Evolutionary conservation across 371 early-diverging fungal genomes (phyloP), one percentile per base, ranked within the genome.

Genomic region (Lichtheimia hyalospora): DNA sequence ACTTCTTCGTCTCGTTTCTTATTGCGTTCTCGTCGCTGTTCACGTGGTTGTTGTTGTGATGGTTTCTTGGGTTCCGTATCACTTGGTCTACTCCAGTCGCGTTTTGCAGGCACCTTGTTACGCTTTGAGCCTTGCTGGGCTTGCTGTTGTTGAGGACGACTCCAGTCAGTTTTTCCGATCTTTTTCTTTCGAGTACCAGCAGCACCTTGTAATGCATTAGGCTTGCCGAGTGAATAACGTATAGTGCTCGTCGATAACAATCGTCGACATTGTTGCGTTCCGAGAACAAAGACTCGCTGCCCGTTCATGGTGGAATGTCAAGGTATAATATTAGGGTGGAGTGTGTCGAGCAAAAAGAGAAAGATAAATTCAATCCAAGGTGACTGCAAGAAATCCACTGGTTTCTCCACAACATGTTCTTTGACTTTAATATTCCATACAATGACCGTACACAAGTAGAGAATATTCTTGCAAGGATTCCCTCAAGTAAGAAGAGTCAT

Each of bases 391-490:
- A 46, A 7, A 46, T 21, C 46, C 21, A 46, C 49, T 57, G n/a
- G 16, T 20, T 34, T 43, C 13, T 43, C 24, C 3, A 25, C 21
- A n/a, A 20, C 41, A 86, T 88, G 87, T 83, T 79, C 63, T 82
- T 71, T 62, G 89, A 89, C 67, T 77, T 87, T 44, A 87, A 86
- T 58, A 71, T 89, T 52, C 85, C 84, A 21, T 81, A 82, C 44
- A 79, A 70, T 3, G 58, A 61, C 23, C 57, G 64, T 54, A 58
- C 64, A 21, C 75, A 79, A 51, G 62, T 84, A 27, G 66, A 76
- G 44, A 66, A 62, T 28, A 71, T 78, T 34, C 51, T 80, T 3
- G 63, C 66, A 52, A 73, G 78, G n/a, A 64, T 86, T n/a, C 52
- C 65, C 20, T 61, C 73, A 23, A 70, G 84, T 68, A 71, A 73